phyloP scores from a whole-genome alignment of 768 basidiomycete species.

The Lactifluus hygrophoroides region DNA sequence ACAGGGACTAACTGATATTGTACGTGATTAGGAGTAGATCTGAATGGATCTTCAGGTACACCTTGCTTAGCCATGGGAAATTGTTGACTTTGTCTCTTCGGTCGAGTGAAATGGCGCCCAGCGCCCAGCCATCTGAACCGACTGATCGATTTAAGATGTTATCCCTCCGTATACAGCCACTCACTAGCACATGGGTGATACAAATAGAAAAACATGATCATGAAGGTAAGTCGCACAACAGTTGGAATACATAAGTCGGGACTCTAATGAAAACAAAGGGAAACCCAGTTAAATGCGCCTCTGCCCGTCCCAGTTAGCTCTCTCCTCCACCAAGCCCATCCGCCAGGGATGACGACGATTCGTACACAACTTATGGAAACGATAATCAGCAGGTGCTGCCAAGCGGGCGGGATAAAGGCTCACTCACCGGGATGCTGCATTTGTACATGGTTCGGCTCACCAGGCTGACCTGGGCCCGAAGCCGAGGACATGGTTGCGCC shows the following conservation, averaged over 20 bases:
- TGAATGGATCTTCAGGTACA: too few relatives aligned
- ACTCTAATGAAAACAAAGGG: not conserved
- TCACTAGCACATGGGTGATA: too few relatives aligned
- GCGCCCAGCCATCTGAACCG: too few relatives aligned
- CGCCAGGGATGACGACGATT: slow-evolving; percentile 17
- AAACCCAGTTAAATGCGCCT: not conserved
- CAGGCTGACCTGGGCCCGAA: slow-evolving; percentile 11
- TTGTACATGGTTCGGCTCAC: slow-evolving; percentile 11
- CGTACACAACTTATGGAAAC: slow-evolving; percentile 16
- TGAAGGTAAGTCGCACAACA: not conserved
- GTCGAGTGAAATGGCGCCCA: too few relatives aligned
- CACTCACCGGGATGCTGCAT: slow-evolving; percentile 16
- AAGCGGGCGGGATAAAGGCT: not conserved
- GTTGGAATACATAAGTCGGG: slow-evolving; percentile 1
- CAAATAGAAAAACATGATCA: too few relatives aligned
- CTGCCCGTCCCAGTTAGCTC: not conserved
- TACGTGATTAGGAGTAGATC: too few relatives aligned
- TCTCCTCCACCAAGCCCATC: slow-evolving; percentile 19
- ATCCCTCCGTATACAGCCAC: too few relatives aligned
- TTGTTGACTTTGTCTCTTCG: too few relatives aligned
- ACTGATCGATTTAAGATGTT: too few relatives aligned
- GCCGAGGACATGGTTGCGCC: slow-evolving; percentile 4
- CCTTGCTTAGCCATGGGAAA: too few relatives aligned
- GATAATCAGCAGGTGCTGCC: not conserved
- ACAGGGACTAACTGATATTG: too few relatives aligned